Conservation (phyloP, 2,329 filamentous ascomycete genomes). For the Metarhizium guizhouense region DNA sequence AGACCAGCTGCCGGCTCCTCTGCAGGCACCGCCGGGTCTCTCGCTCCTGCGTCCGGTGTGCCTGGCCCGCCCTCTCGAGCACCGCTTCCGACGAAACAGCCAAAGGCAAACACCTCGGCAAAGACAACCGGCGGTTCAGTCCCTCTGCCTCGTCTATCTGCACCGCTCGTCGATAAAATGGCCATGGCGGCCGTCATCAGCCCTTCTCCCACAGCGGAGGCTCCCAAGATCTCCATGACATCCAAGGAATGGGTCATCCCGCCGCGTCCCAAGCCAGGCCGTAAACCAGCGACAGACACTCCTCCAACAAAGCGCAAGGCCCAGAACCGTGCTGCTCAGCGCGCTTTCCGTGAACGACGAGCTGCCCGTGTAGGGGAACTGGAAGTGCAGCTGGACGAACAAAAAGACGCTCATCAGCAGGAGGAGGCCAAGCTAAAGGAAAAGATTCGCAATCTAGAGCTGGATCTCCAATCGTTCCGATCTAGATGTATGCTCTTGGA, state of each 20-base stretch:
- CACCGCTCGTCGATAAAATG: constrained; percentile 33
- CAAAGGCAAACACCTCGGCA: constrained; percentile 9
- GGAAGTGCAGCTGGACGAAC: constrained; percentile 56
- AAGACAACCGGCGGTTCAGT: constrained; percentile 18
- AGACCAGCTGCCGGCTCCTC: constrained; percentile 9
- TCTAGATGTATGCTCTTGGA: constrained; percentile 54
- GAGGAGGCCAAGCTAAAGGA: constrained; percentile 47
- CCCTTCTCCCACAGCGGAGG: constrained; percentile 29
- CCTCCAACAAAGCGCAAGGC: constrained; percentile 89
- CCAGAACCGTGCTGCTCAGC: constrained; percentile 86
- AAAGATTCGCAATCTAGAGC: constrained; percentile 50
- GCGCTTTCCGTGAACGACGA: constrained; percentile 80
- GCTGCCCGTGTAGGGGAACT: constrained; percentile 75
- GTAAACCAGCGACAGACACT: constrained; percentile 89
- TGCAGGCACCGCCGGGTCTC: constrained; percentile 5
- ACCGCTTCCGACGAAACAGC: constrained; percentile 14
- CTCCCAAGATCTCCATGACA: constrained; percentile 53
- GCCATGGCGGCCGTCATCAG: constrained; percentile 39
- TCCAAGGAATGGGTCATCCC: constrained; percentile 82
- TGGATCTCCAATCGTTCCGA: constrained; percentile 57
- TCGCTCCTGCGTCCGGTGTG: constrained; percentile 4
- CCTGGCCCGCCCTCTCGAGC: constrained; percentile 13
- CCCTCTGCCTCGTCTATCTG: constrained; percentile 21
- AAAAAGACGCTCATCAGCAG: constrained; percentile 48
- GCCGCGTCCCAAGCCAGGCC: constrained; percentile 77